These are phyloP conservation scores for Vanilla planifolia DNA, from an alignment of 106 monocot genomes.

Conservation along the genomic window DNA sequence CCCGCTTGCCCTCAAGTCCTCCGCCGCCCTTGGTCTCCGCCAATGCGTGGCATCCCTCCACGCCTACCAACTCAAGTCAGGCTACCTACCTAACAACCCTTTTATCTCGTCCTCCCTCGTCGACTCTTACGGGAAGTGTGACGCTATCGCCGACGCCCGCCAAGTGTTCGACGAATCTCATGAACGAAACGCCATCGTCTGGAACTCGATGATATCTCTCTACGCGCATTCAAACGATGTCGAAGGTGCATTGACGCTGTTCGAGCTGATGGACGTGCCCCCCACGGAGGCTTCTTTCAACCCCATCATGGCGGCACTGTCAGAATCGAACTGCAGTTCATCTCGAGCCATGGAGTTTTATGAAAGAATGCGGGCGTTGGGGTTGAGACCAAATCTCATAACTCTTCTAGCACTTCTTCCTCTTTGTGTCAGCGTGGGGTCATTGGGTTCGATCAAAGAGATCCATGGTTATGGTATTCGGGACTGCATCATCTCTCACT, in stretches of 20 bases:
- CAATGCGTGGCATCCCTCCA: conserved; percentile 32
- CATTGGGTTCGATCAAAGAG: conserved; percentile 43
- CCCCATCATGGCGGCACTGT: conserved; percentile 43
- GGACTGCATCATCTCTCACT: conserved; percentile 5
- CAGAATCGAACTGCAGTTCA: conserved; percentile 16
- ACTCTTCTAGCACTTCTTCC: conserved; percentile 62
- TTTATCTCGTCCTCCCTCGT: conserved; percentile 69
- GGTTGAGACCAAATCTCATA: conserved; percentile 38
- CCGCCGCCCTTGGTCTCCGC: conserved; percentile 40
- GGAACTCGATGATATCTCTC: conserved; percentile 57
- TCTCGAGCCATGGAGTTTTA: conserved; percentile 36
- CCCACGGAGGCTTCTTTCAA: conserved; percentile 58
- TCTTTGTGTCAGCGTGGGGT: conserved; percentile 19
- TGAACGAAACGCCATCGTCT: conserved; percentile 49
- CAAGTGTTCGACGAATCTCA: conserved; percentile 56
- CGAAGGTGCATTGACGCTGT: conserved; percentile 16
- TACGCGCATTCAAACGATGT: conserved; percentile 28
- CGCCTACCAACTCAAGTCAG: conserved; percentile 36
- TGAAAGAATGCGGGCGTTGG: conserved; percentile 29
- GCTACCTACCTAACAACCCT: conserved; percentile 44
- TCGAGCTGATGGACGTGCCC: conserved; percentile 46
- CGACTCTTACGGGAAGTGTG: conserved; percentile 50
- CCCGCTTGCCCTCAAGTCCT: conserved; percentile 79
- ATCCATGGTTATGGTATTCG: conserved; percentile 50
- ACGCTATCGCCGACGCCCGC: conserved; percentile 22